phyloP scores from a whole-genome alignment of 176 grass and related monocot species.

The Dendrocalamus sinicus region DNA sequence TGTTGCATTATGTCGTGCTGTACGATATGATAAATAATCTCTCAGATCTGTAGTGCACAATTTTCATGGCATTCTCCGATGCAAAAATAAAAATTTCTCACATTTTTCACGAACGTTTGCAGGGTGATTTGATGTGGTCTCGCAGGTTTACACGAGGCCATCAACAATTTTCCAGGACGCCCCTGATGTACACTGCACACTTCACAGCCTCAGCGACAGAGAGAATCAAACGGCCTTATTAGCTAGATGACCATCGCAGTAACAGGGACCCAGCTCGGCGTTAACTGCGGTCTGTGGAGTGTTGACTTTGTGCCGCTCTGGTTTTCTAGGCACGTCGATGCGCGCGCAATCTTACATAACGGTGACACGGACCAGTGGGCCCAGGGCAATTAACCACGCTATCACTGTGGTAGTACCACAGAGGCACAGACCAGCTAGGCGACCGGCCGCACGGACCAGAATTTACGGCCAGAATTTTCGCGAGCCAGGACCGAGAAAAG shows the following conservation, averaged over 20 bases:
- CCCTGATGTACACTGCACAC: background rate
- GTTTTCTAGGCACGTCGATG: background rate
- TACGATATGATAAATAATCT: too few species aligned
- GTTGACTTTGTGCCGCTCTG: constrained; percentile 19
- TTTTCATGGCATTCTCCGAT: too few species aligned
- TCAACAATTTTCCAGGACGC: too few species aligned
- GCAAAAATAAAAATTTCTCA: too few species aligned
- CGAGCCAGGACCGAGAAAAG: background rate
- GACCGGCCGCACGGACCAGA: background rate
- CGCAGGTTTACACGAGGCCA: too few species aligned
- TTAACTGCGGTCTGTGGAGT: background rate
- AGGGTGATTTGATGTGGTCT: too few species aligned
- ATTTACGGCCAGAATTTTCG: background rate
- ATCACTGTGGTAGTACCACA: background rate
- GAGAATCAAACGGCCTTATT: background rate
- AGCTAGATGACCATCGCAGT: too few species aligned
- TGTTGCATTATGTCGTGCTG: too few species aligned
- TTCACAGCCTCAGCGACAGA: background rate
- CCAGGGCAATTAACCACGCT: background rate
- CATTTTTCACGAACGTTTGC: too few species aligned
- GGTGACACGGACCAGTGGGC: background rate
- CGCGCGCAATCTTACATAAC: background rate
- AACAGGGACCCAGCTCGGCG: background rate
- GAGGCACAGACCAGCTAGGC: background rate
- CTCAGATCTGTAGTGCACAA: too few species aligned